phyloP scores from a whole-genome alignment of 192 early-diverging fungal genomes.

The Chytriomyces confervae region DNA sequence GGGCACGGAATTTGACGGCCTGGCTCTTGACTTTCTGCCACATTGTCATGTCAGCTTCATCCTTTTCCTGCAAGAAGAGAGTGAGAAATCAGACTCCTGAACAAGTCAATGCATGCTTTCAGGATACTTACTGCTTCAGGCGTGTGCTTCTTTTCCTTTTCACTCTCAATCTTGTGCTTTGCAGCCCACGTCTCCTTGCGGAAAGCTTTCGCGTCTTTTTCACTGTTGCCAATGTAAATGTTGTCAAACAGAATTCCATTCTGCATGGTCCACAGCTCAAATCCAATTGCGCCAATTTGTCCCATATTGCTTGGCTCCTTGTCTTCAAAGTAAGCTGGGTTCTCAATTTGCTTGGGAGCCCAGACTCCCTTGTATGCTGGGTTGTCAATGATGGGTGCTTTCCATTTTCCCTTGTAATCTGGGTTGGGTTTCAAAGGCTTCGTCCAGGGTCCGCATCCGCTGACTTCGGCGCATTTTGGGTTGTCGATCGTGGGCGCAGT shows the following conservation, averaged over 20 bases:
- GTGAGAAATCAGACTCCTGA: slow-evolving; percentile 1
- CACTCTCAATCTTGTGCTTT: slow-evolving; percentile 75
- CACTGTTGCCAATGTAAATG: slow-evolving; percentile 83
- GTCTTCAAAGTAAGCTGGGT: slow-evolving; percentile 88
- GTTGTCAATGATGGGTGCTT: slow-evolving; percentile 83
- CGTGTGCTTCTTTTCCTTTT: slow-evolving; percentile 60
- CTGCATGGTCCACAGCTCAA: slow-evolving; percentile 96
- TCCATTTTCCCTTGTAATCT: slow-evolving; percentile 92
- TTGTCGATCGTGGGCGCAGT: slow-evolving; percentile 76
- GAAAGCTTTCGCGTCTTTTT: slow-evolving; percentile 69
- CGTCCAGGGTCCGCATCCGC: slow-evolving; percentile 83
- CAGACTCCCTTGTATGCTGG: slow-evolving; percentile 92
- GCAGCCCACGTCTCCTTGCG: slow-evolving; percentile 78
- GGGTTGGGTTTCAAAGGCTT: slow-evolving; percentile 87
- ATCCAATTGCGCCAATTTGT: slow-evolving; percentile 83
- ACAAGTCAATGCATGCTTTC: not conserved
- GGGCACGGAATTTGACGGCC: slow-evolving; percentile 17
- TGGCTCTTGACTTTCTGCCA: slow-evolving; percentile 34
- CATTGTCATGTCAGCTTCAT: slow-evolving; percentile 12
- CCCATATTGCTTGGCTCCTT: slow-evolving; percentile 75
- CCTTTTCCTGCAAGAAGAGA: not conserved
- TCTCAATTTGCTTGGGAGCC: slow-evolving; percentile 82
- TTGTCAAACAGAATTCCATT: slow-evolving; percentile 88
- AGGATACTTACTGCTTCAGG: not conserved
- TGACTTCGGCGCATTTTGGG: slow-evolving; percentile 78